Evolutionary conservation across 331 rosid genomes (phyloP), one percentile per base, ranked within the genome.

Genomic region (Malus hybrid): DNA sequence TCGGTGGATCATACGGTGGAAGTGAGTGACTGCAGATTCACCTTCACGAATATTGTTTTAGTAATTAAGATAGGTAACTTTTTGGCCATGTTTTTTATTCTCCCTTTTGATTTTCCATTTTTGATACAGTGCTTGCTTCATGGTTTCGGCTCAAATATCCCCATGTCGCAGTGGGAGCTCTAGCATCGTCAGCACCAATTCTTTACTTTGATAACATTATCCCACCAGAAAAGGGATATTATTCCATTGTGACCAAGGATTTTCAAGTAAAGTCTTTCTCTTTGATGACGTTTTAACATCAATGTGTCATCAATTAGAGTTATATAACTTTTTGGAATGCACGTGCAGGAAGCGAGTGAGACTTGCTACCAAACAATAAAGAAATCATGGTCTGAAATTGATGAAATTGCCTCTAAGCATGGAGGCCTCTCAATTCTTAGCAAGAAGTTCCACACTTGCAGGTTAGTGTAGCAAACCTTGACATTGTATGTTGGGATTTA

Each of bases 81-180:
- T n/a, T 10, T n/a, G 4, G 5, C 22, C 11, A 57, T 20, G 28
- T 57, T 20, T 9, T 20, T 57, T 57, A 4, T 20, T 39, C 44
- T 39, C 4, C 44, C 44, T 39, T 39, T 39, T 39, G 44, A 39
- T 9, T 39, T 39, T 39, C 12, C 44, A 39, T 39, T 39, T 39
- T 20, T 57, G 63, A n/a, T 57, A 7, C 86, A 89, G 94, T 83
- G 91, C 79, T 89, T 64, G 94, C 94, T 42, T 10, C 91, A 20
- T 87, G 94, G 94, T 87, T 89, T 69, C 78, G 94, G 63, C 86
- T 89, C 28, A 89, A 89, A 62, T 89, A 89, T 77, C 94, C 94
- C 10, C 94, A 89, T 19, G 34, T 89, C 12, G 83, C 91, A 9
- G 33, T 83, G n/a, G 93, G 63, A 44, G 90, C 97, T 15, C 72